Conservation (phyloP, 1,139 yeast species). For the Yamadazyma membranifaciens region DNA sequence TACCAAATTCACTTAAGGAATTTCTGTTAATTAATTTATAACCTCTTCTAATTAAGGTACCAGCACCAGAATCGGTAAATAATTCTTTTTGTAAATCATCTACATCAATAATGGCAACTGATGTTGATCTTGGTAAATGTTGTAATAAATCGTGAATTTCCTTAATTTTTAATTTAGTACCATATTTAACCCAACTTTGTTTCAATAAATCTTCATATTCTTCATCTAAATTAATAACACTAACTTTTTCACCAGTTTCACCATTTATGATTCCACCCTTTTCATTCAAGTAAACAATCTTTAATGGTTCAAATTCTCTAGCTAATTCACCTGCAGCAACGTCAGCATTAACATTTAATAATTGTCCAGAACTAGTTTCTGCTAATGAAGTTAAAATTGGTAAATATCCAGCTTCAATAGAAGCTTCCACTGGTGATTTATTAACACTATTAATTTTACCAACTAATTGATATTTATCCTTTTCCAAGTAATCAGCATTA, state of each 20-base stretch:
- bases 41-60: conserved; percentile 96
- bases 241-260: conserved; percentile 83
- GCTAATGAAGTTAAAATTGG: conserved; percentile 96
- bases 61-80: conserved; percentile 98
- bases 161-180: conserved; percentile 93
- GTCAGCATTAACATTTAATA: conserved; percentile 95
- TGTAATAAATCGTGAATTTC: conserved; percentile 93
- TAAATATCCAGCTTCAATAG: conserved; percentile 92
- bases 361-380: conserved; percentile 94
- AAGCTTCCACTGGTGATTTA: conserved; percentile 90
- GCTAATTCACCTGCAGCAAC: conserved; percentile 99
- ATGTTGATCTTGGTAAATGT: conserved; percentile 93
- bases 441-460: conserved; percentile 87
- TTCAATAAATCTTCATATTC: conserved; percentile 89
- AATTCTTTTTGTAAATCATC: conserved; percentile 94
- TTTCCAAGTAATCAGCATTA: conserved; percentile 87
- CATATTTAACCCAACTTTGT: conserved; percentile 97
- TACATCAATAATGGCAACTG: conserved; percentile 96
- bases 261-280: conserved; percentile 98
- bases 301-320: conserved; percentile 92
- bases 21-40: conserved; percentile 77
- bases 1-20: conserved; percentile 68
- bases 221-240: conserved; percentile 90
- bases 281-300: conserved; percentile 93
- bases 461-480: conserved; percentile 87